A percentile compares a stretch with the other conserved stretches of the same genome.
phyloP scores from a whole-genome alignment of 495 filamentous ascomycete species.

The Podospora pseudopauciseta region DNA sequence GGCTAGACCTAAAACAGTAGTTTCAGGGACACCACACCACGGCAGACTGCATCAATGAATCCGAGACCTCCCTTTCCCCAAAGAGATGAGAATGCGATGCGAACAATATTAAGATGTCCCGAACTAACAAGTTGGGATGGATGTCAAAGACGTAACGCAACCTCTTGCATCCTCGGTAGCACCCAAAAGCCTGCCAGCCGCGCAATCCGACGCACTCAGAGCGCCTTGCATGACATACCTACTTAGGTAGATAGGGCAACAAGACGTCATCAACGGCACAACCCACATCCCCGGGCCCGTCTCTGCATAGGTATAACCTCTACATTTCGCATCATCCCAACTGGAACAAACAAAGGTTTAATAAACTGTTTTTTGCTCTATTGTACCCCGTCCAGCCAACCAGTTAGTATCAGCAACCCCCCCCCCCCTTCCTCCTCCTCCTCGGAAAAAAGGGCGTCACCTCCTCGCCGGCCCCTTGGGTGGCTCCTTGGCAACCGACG shows the following conservation, averaged over 20 bases:
- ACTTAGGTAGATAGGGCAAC: neutral
- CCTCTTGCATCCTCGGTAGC: neutral
- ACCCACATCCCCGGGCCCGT: neutral
- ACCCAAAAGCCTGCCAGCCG: neutral
- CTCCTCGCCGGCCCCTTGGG: slow-evolving; percentile 44
- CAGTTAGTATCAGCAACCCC: neutral
- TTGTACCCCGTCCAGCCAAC: neutral
- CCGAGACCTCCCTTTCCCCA: neutral
- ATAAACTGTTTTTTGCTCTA: neutral
- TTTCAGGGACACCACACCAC: neutral
- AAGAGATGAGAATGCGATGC: neutral
- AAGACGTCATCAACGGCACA: neutral
- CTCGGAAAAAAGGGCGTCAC: neutral
- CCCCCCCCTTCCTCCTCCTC: too few relatives aligned
- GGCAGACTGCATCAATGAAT: neutral
- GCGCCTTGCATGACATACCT: neutral
- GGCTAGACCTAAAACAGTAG: neutral
- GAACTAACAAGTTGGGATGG: neutral
- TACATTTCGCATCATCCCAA: neutral
- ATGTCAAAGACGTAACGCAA: neutral
- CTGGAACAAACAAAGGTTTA: neutral
- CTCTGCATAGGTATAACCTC: neutral
- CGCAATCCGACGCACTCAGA: neutral
- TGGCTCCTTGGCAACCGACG: slow-evolving; percentile 33
- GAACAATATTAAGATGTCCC: neutral